Evolutionary conservation across 805 yeast genomes (phyloP).

Genomic region (Cyberlindnera misumaiensis): DNA sequence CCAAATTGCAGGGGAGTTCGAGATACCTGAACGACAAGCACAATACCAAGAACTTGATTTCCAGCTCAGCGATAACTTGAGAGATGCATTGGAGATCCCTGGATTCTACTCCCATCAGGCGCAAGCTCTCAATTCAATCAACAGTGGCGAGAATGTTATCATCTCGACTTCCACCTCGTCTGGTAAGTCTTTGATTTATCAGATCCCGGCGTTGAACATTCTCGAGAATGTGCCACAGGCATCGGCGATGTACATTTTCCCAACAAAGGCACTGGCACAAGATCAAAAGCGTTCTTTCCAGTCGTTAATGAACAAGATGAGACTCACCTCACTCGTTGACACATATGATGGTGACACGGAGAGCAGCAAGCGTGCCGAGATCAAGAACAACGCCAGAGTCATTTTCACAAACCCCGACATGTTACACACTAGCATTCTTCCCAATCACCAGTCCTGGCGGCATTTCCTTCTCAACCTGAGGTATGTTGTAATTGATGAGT

Average conservation of each 20-base stretch:
- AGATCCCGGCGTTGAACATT: constrained; percentile 64
- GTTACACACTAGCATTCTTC: constrained; percentile 78
- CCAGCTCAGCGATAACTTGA: constrained; percentile 44
- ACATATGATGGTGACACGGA: constrained; percentile 96
- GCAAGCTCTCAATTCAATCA: constrained; percentile 58
- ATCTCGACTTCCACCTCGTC: constrained; percentile 95
- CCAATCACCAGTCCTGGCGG: constrained; percentile 70
- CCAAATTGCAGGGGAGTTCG: constrained; percentile 53
- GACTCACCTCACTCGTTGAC: constrained; percentile 48
- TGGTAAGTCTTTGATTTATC: constrained; percentile 91
- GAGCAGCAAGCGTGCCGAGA: constrained; percentile 38
- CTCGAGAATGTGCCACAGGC: constrained; percentile 33
- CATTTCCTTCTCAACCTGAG: constrained; percentile 56
- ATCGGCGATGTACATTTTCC: constrained; percentile 85
- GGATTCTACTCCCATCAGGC: constrained; percentile 77
- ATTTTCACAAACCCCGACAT: constrained; percentile 95
- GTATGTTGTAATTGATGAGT: constrained; percentile 74
- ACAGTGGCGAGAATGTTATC: constrained; percentile 60
- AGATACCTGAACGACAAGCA: constrained; percentile 43
- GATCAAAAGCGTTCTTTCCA: constrained; percentile 85
- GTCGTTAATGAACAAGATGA: constrained; percentile 46
- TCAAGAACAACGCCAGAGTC: constrained; percentile 63
- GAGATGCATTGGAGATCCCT: constrained; percentile 42
- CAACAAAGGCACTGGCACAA: constrained; percentile 96
- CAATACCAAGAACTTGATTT: constrained; percentile 34